Evolutionary conservation across 495 filamentous ascomycete genomes (phyloP), one percentile per base, ranked within the genome.

Genomic region (Delitschia confertaspora): DNA sequence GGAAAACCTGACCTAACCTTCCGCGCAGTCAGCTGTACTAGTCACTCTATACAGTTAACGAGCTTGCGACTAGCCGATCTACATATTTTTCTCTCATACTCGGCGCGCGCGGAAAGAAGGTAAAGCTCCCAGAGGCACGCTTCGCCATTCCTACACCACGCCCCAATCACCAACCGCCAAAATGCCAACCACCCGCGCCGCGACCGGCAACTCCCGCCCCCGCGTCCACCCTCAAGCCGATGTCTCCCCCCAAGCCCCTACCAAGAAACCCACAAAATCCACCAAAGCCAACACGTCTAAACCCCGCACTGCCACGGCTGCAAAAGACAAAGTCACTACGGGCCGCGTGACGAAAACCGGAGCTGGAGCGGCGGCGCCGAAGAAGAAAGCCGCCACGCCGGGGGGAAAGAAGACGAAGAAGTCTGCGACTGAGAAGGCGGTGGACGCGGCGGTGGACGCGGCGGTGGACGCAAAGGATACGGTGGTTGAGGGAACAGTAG

Each of bases 271-370:
- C 2, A 31, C 55, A 42, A 17, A 39, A 13, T 10, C 39, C 10
- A 27, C 27, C 13, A 54, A 46, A 29, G 58, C 58, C 22, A 61
- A 61, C 45, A 61, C 58, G 38, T 47, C 38, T 7, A 61, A 61
- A 53, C 58, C 58, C n/a, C 56, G 58, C 42, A 48, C 49, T 21
- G 49, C 41, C 35, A 49, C 25, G 39, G 21, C 38, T 6, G 46
- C 39, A 2, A 18, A 37, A 20, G 57, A 59, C 45, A 55, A 51
- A 45, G 46, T 45, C 9, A 34, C 36, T 3, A 38, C 33, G 10
- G 44, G 35, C 8, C 41, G 55, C 8, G 47, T 48, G 4, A 53
- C 50, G 37, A 55, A 58, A 42, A 55, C 33, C 36, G 34, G 42
- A 25, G 11, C 43, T 4, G 34, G 41, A 36, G 23, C 41, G 18